Conservation (phyloP, 768 basidiomycete genomes). For the Lyophyllum atratum region DNA sequence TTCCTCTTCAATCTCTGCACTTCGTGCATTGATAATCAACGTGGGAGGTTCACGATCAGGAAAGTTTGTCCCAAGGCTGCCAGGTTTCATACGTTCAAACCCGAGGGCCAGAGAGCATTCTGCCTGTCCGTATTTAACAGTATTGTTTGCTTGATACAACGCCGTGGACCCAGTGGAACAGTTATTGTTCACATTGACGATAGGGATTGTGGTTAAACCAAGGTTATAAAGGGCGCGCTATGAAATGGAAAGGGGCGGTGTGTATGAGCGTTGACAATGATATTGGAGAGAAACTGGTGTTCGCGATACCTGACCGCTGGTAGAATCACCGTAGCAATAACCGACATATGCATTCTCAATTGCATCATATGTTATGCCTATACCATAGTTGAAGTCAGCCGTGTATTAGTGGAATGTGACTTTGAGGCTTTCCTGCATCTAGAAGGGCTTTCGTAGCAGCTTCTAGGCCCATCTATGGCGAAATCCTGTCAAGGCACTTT, state of each 20-base stretch:
- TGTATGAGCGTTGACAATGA: neutral
- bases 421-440: constrained; percentile 62
- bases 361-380: constrained; percentile 82
- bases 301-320: constrained; percentile 63
- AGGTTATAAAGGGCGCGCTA: constrained; percentile 81
- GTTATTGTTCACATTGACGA: constrained; percentile 88
- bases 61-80: constrained; percentile 69
- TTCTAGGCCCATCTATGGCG: constrained; percentile 77
- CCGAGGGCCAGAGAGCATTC: constrained; percentile 83
- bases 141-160: constrained; percentile 70
- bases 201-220: constrained; percentile 81
- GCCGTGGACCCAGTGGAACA: constrained; percentile 84
- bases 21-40: constrained; percentile 42
- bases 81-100: constrained; percentile 83
- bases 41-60: constrained; percentile 56
- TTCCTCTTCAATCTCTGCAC: constrained; percentile 48
- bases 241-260: neutral
- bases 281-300: neutral
- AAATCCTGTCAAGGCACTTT: neutral
- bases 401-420: neutral
- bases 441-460: constrained; percentile 86
- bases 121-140: constrained; percentile 67
- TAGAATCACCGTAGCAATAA: constrained; percentile 81
- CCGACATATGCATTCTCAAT: constrained; percentile 77
- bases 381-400: neutral